A percentile compares a stretch with the other conserved stretches of the same genome.
Evolutionary conservation across 2,329 filamentous ascomycete genomes (phyloP).

Genomic region (Ceratocystis alfenasii): DNA sequence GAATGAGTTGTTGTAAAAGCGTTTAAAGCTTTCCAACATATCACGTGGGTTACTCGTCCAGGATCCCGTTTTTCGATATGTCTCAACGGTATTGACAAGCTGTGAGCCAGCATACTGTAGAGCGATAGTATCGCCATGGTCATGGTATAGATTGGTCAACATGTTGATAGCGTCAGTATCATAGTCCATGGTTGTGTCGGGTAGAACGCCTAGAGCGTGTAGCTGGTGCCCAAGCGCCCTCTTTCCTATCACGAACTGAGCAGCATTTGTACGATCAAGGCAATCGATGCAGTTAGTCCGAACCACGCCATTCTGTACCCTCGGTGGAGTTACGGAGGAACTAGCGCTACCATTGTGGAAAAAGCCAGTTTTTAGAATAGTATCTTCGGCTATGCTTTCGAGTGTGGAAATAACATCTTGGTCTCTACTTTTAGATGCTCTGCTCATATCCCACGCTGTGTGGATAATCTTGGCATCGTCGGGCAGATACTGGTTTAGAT

Average conservation of each 20-base stretch:
- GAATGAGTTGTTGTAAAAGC: conserved; percentile 98
- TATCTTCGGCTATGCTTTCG: conserved; percentile 78
- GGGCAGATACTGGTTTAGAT: conserved; percentile 89
- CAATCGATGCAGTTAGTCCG: conserved; percentile 98
- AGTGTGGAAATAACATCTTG: conserved; percentile 90
- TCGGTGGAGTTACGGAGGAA: conserved; percentile 39
- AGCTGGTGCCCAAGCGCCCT: conserved; percentile 83
- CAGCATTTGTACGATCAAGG: conserved; percentile 89
- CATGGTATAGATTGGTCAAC: conserved; percentile 97
- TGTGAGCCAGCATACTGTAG: conserved; percentile 96
- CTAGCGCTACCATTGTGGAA: conserved; percentile 82
- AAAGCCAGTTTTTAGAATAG: conserved; percentile 76
- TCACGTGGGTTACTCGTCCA: conserved; percentile 96
- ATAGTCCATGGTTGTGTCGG: conserved; percentile 68
- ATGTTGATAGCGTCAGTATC: conserved; percentile 93
- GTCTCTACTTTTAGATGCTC: conserved; percentile 80
- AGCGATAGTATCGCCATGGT: conserved; percentile 94
- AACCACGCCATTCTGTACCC: conserved; percentile 80
- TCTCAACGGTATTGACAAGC: conserved; percentile 97
- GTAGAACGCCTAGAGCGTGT: conserved; percentile 78
- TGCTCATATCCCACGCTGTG: conserved; percentile 96
- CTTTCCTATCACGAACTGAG: conserved; percentile 96
- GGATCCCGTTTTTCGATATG: conserved; percentile 96
- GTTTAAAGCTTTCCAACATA: conserved; percentile 98
- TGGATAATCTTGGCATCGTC: conserved; percentile 76